Percentiles rank a stretch among this genome's conserved stretches.
Conservation (phyloP, 495 filamentous ascomycete species). For the Trypethelium eluteriae region DNA sequence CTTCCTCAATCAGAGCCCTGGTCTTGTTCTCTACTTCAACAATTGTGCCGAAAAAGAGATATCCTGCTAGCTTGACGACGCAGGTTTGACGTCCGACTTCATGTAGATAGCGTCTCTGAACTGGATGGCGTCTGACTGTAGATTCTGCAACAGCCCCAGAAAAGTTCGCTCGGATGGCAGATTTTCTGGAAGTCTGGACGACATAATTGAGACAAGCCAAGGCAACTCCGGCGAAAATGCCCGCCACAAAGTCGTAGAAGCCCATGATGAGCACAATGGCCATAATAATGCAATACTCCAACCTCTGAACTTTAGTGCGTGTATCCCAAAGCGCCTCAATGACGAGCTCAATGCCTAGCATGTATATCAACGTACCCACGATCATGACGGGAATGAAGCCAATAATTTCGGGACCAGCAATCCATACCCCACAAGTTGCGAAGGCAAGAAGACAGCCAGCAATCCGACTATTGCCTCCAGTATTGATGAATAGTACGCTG, state of each 20-base stretch:
- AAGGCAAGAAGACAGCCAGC: conserved; percentile 80
- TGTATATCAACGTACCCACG: conserved; percentile 87
- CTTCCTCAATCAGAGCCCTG: conserved; percentile 68
- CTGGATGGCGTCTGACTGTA: conserved; percentile 81
- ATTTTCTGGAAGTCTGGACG: conserved; percentile 80
- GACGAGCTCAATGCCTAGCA: conserved; percentile 84
- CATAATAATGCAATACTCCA: conserved; percentile 86
- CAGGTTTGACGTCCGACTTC: conserved; percentile 80
- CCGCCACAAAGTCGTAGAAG: conserved; percentile 87
- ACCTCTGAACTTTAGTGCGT: conserved; percentile 70
- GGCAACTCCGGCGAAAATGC: conserved; percentile 85
- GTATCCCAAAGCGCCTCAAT: conserved; percentile 81
- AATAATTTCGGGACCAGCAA: conserved; percentile 77
- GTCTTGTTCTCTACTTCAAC: conserved; percentile 86
- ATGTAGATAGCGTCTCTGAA: conserved; percentile 77
- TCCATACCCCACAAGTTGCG: conserved; percentile 70
- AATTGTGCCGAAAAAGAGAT: conserved; percentile 94
- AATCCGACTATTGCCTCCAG: conserved; percentile 75
- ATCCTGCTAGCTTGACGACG: conserved; percentile 83
- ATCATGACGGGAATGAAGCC: conserved; percentile 96
- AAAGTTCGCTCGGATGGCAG: conserved; percentile 78
- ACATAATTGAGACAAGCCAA: conserved; percentile 85
- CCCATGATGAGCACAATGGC: conserved; percentile 96
- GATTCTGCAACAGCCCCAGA: conserved; percentile 81
- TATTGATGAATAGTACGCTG: conserved; percentile 86